A percentile compares a stretch with the other conserved stretches of the same genome.
phyloP scores from a whole-genome alignment of 1,284 basidiomycete genomes.

The Fistulinella cinereoalba region DNA sequence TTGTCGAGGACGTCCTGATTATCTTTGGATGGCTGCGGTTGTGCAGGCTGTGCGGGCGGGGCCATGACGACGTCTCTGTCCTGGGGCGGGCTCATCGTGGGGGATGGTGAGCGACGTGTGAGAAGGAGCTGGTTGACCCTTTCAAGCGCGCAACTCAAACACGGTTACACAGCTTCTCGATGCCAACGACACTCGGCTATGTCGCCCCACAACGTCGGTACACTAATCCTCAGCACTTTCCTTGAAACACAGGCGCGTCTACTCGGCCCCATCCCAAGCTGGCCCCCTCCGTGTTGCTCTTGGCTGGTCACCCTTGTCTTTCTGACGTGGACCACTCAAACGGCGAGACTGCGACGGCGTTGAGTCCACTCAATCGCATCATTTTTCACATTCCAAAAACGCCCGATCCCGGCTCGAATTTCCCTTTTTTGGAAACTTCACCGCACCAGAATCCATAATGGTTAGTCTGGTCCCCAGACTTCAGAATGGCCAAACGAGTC shows the following conservation, averaged over 20 bases:
- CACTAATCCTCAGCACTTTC: too few species aligned
- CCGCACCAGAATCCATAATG: too few species aligned
- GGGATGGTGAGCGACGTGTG: conserved; percentile 22
- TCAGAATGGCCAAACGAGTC: too few species aligned
- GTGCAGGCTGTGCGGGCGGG: conserved; percentile 29
- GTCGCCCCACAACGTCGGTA: too few species aligned
- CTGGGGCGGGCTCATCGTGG: conserved; percentile 25
- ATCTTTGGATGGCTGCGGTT: conserved; percentile 37
- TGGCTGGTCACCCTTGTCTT: too few species aligned
- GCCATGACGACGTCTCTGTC: conserved; percentile 49
- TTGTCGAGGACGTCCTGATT: conserved; percentile 51
- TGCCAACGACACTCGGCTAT: conserved; percentile 4
- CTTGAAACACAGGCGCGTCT: too few species aligned
- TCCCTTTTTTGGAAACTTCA: conserved; percentile 22
- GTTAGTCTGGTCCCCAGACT: too few species aligned
- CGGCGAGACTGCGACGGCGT: conserved; percentile 21
- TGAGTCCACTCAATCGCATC: conserved; percentile 19
- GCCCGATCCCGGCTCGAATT: conserved; percentile 19
- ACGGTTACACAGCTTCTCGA: conserved; percentile 32
- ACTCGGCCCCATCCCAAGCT: too few species aligned
- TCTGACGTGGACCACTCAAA: conserved; percentile 8
- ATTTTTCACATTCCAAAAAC: conserved; percentile 21
- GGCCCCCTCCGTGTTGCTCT: too few species aligned
- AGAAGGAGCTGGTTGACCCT: conserved; percentile 17
- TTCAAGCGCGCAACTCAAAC: conserved; percentile 32